Evolutionary conservation across 192 early-diverging fungal genomes (phyloP).

Genomic region (Coemansia sp.): DNA sequence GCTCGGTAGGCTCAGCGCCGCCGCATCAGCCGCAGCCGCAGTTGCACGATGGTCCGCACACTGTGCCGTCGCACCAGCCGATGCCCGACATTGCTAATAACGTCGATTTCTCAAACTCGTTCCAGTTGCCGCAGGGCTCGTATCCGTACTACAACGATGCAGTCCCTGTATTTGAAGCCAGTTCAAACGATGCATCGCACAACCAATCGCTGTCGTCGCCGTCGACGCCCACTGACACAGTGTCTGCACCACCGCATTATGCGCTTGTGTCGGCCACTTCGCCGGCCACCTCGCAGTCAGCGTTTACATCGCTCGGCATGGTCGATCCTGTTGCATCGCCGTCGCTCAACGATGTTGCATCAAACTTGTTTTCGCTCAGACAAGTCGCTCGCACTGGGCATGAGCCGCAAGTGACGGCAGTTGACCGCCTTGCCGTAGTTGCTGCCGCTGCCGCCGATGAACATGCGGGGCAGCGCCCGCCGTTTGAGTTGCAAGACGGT

Average conservation of each 20-base stretch:
- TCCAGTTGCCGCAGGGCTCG: conserved; percentile 31
- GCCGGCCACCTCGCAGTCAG: conserved; percentile 14
- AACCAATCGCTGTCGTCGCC: conserved; percentile 23
- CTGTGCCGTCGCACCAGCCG: conserved; percentile 38
- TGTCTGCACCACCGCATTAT: conserved; percentile 27
- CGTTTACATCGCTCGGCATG: conserved; percentile 36
- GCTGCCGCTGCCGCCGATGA: conserved; percentile 17
- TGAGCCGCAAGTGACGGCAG: not conserved
- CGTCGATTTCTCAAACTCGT: conserved; percentile 38
- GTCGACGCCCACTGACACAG: conserved; percentile 21
- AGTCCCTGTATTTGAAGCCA: conserved; percentile 19
- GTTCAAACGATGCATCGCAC: conserved; percentile 10
- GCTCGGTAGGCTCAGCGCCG: not conserved
- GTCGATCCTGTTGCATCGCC: conserved; percentile 38
- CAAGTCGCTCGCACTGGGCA: conserved; percentile 7
- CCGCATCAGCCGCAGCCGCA: conserved; percentile 23
- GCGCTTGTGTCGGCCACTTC: conserved; percentile 23
- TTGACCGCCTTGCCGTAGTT: conserved; percentile 11
- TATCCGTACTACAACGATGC: conserved; percentile 44
- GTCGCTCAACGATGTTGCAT: conserved; percentile 44
- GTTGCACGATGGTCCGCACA: conserved; percentile 13
- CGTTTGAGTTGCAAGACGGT: conserved; percentile 23
- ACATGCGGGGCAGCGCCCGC: conserved; percentile 5
- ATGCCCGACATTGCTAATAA: conserved; percentile 6
- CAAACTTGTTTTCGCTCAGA: conserved; percentile 41